Conservation (phyloP, 768 basidiomycete species). For the Macrolepiota albuminosa region DNA sequence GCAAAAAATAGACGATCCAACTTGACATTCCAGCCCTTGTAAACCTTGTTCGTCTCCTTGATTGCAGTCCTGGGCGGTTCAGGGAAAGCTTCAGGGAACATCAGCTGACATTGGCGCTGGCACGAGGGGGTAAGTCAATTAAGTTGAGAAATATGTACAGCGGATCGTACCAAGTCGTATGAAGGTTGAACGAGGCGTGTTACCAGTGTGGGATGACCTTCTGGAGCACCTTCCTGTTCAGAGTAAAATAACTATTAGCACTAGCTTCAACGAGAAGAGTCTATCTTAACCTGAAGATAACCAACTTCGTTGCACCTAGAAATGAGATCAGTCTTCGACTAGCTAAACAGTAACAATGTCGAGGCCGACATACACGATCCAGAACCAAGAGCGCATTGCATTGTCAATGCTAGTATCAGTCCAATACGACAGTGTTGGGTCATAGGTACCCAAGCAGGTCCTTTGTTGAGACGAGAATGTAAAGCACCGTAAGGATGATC, state of each 20-base stretch:
- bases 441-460: conserved; percentile 38
- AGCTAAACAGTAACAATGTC: neutral
- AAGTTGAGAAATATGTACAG: neutral
- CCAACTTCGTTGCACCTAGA: conserved; percentile 68
- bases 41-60: conserved; percentile 39
- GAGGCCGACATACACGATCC: conserved; percentile 52
- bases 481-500: neutral
- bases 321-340: neutral
- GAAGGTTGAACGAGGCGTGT: conserved; percentile 48
- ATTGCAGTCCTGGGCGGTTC: conserved; percentile 39
- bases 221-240: conserved; percentile 38
- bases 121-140: neutral
- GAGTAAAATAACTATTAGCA: neutral
- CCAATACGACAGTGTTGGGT: conserved; percentile 37
- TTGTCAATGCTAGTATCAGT: conserved; percentile 56
- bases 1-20: conserved; percentile 62
- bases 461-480: conserved; percentile 16
- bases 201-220: conserved; percentile 38
- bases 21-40: conserved; percentile 60
- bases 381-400: conserved; percentile 57
- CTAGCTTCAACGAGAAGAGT: neutral
- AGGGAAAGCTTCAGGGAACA: conserved; percentile 60
- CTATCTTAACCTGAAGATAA: conserved; percentile 37
- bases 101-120: conserved; percentile 65
- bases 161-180: conserved; percentile 45